phyloP scores from a whole-genome alignment of 1,139 yeast species.

The Taiozyma sp. region DNA sequence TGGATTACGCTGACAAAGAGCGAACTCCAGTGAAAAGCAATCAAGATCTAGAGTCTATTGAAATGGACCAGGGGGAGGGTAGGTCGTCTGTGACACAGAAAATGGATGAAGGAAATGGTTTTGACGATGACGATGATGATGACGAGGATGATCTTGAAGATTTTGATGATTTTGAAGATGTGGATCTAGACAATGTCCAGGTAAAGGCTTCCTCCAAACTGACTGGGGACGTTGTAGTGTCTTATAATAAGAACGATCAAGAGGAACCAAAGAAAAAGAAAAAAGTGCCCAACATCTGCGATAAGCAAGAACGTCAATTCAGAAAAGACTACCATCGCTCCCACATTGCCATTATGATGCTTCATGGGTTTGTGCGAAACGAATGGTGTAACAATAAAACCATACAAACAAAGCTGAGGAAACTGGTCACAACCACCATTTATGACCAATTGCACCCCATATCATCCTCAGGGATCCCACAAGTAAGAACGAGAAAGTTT shows the following conservation, averaged over 20 bases:
- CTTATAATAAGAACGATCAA: slow-evolving; percentile 14
- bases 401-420: slow-evolving; percentile 35
- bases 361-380: slow-evolving; percentile 65
- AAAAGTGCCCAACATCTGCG: slow-evolving; percentile 32
- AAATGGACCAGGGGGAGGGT: too few species aligned
- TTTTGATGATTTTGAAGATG: slow-evolving; percentile 37
- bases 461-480: slow-evolving; percentile 28
- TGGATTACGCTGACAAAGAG: too few species aligned
- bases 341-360: slow-evolving; percentile 49
- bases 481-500: slow-evolving; percentile 57
- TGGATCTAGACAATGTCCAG: slow-evolving; percentile 30
- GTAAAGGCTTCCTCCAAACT: slow-evolving; percentile 19
- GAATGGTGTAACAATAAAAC: slow-evolving; percentile 60
- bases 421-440: slow-evolving; percentile 42
- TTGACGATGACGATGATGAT: slow-evolving; percentile 4
- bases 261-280: slow-evolving; percentile 14
- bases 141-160: slow-evolving; percentile 24
- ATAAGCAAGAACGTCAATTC: slow-evolving; percentile 46
- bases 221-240: slow-evolving; percentile 21
- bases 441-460: slow-evolving; percentile 44
- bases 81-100: too few species aligned
- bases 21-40: too few species aligned
- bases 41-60: too few species aligned
- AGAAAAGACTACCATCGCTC: slow-evolving; percentile 54
- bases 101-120: slow-evolving; percentile 16